Evolutionary conservation across 2,329 filamentous ascomycete species (phyloP), one percentile per base, ranked within the genome.

Genomic region (Fusarium clavum): DNA sequence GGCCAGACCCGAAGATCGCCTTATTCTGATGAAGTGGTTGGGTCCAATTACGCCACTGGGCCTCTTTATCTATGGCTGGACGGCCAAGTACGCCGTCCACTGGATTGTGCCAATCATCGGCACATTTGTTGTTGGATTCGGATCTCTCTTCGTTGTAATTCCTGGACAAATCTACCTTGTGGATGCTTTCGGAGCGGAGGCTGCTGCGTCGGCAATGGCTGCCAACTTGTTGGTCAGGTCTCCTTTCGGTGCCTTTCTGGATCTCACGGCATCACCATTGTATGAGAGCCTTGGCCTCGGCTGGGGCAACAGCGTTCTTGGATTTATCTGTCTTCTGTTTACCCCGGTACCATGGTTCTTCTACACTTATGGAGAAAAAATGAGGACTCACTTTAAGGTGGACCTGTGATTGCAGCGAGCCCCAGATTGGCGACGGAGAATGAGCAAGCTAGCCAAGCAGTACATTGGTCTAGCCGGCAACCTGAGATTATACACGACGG

Each of bases 41-140:
- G 81, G 83, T 0, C 71, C 88, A 4, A 79, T 88, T 38, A 82
- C 89, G 2, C 87, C 88, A 0, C 69, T 83, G 4, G 84, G 86
- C 0, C 79, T 90, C 0, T 84, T 89, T 65, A 82, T 85, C 75
- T 90, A 90, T 73, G 88, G 88, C 41, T 90, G 88, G 88, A 79
- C 82, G 3, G 84, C 86, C 0, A 79, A 88, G 29, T 80, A 82
- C 43, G 73, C 81, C 2, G 78, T 81, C 0, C 85, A 87, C 71
- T 90, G 87, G 86, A 86, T 89, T 38, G 81, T 87, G 5, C 87
- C 87, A 0, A 87, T 89, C 47, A 82, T 89, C 25, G 88, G 87
- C 6, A 86, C 85, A 0, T 76, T 78, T 1, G 78, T 87, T 4
- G 82, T 89, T 53, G 85, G 86, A 0, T 75, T 83, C 2, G 86